Evolutionary conservation across 129 eudicot species (phyloP).

Genomic region (Flaveria robusta): DNA sequence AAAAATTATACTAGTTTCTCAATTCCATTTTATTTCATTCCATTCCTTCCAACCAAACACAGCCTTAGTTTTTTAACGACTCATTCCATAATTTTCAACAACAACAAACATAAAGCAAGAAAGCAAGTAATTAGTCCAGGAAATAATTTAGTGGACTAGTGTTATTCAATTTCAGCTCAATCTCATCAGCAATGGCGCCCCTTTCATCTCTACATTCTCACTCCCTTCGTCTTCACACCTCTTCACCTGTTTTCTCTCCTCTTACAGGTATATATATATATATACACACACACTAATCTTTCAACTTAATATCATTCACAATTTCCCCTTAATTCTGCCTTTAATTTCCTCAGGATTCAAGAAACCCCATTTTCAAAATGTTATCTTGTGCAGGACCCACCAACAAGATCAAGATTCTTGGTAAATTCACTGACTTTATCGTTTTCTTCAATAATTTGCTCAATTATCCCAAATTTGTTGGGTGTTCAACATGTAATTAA

Average conservation of each 20-base stretch:
- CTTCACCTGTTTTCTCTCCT: conserved; percentile 25
- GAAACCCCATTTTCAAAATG: conserved; percentile 40
- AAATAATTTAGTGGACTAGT: conserved; percentile 21
- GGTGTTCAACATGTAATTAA: neutral
- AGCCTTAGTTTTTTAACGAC: too few relatives aligned
- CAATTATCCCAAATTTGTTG: neutral
- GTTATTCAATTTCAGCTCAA: conserved; percentile 12
- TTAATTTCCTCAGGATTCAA: conserved; percentile 40
- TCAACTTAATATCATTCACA: neutral
- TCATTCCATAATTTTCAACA: too few relatives aligned
- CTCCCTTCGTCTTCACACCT: conserved; percentile 34
- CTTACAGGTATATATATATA: conserved; percentile 26
- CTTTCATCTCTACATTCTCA: conserved; percentile 56
- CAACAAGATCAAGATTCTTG: conserved; percentile 42
- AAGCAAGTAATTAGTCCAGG: neutral
- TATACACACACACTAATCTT: neutral
- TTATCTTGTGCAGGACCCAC: conserved; percentile 47
- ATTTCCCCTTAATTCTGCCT: neutral
- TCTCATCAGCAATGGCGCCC: conserved; percentile 49
- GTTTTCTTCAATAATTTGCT: conserved; percentile 10
- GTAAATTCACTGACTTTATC: conserved; percentile 34
- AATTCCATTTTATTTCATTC: too few relatives aligned
- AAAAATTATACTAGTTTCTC: too few relatives aligned
- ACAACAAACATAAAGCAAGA: too few relatives aligned
- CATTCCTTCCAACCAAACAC: too few relatives aligned